Base-by-base conservation (phyloP, 768 basidiomycete species). In the Mycena alexandri region DNA sequence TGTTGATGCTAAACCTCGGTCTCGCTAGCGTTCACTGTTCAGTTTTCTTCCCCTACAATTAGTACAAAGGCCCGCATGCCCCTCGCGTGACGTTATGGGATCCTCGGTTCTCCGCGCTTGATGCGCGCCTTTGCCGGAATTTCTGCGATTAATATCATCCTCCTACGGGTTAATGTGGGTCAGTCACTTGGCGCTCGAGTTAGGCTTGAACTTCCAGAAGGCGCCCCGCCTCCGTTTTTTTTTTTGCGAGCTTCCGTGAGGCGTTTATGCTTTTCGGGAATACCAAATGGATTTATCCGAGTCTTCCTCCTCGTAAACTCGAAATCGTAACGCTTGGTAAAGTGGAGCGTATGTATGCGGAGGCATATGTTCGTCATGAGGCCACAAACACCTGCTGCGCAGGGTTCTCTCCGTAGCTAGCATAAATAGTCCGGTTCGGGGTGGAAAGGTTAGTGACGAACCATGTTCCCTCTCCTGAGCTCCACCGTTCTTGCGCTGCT, bases 401-500 rank as follows among this genome's bases (percentile, higher is more conserved):
- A 38, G 6, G 29, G 29, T 29, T 29, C 29, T 29, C 29, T 29
- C n/a, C 14, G 38, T 11, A 38, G 10, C 38, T 14, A 11, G 38
- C 38, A 63, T 74, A 77, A 71, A 72, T 51, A 69, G 69, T 70
- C 58, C 51, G 67, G 65, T 5, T 50, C 8, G 9, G 8, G 8
- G n/a, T 9, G 22, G 21, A 9, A 36, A 29, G 44, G 13, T 34
- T n/a, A 2, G 25, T 25, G 54, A 41, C 36, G 54, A 64, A 69
- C 57, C 51, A 69, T 67, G 65, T 56, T 50, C 34, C 53, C 72
- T 73, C 68, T 65, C 42, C 60, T 63, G 53, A 60, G 68, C 60
- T 52, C 62, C 42, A 25, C 71, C 21, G n/a, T 74, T 24, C 67
- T 76, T 61, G 63, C 71, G 42, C 65, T 69, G 13, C 62, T 75